Base-by-base conservation (phyloP, 352 stramenopile species). In the Plasmopara muralis region DNA sequence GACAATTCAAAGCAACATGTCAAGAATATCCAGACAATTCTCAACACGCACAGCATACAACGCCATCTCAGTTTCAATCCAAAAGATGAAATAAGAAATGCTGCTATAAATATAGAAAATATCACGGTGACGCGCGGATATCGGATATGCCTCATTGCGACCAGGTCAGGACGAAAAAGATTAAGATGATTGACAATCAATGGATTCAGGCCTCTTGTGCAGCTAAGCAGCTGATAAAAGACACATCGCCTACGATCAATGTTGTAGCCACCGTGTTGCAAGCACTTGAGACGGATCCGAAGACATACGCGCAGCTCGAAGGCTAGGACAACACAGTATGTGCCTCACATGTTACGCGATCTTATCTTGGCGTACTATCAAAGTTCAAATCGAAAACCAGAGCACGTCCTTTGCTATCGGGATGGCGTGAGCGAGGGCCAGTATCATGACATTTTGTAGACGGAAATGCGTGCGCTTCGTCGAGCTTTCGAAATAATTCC, bases 401-500 rank as follows among this genome's bases (percentile, higher is more conserved):
- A 87, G 40, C 75, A 75, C 18, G 79, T 95, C 28, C 59, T 95
- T 9, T 95, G 90, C 58, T 93, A 93, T 54, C 82, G 85, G 20
- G 85, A 93, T 43, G 85, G 85, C 43, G 81, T 95, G 25, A 89
- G 76, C 49, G 85, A 94, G 62, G 83, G 83, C 1, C 76, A 95
- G 59, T 92, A 79, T 49, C 65, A 82, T 44, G 75, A 85, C 47
- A 85, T 94, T 10, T 57, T 89, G 20, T 64, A 87, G 48, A 68
- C 67, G 5, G 85, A 87, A 38, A 86, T 95, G 82, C 82, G 47
- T 85, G 78, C 83, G 29, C 73, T 89, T 39, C 74, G 81, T 33
- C 64, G 71, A 45, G 85, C 81, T 8, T 93, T 82, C 37, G 63
- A 71, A 25, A 55, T 58, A 44, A 60, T 95, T n/a, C 68, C 85